Percentiles rank a stretch among this genome's conserved stretches.
These are phyloP conservation scores for Sclerotinia borealis DNA, from an alignment of 2,329 filamentous ascomycete genomes.

Conservation along the genomic window DNA sequence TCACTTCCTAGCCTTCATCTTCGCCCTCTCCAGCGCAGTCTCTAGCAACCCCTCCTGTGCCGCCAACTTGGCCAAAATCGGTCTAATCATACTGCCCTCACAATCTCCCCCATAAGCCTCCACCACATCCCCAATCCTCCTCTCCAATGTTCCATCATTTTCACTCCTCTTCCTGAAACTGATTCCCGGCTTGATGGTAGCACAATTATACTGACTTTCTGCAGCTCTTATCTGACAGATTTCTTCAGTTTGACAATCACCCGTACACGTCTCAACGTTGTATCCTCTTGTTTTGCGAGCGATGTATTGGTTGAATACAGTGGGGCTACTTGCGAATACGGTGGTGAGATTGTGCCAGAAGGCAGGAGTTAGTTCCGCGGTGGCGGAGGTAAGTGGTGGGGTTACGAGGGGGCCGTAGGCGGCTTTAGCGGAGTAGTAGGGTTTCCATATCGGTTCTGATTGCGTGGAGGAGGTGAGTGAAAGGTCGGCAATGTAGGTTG, in stretches of 20 bases:
- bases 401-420: constrained; percentile 32
- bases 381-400: constrained; percentile 37
- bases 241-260: constrained; percentile 39
- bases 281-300: constrained; percentile 39
- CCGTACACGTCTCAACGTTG: constrained; percentile 40
- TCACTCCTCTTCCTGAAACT: constrained; percentile 14
- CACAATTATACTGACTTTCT: constrained; percentile 44
- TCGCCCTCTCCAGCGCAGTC: constrained; percentile 1
- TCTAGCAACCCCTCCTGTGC: constrained; percentile 11
- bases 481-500: constrained; percentile 29
- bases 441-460: constrained; percentile 28
- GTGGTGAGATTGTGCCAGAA: constrained; percentile 55
- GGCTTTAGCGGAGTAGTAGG: constrained; percentile 30
- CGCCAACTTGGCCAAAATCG: constrained; percentile 11
- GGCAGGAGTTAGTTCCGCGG: constrained; percentile 44
- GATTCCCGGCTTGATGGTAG: constrained; percentile 15
- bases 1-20: constrained; percentile 1
- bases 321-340: constrained; percentile 39
- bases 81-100: constrained; percentile 10
- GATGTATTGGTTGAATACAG: constrained; percentile 42
- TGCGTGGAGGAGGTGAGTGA: constrained; percentile 23
- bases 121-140: neutral
- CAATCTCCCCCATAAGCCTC: constrained; percentile 1
- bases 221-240: constrained; percentile 49
- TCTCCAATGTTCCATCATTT: neutral